phyloP scores from a whole-genome alignment of 1,284 basidiomycete genomes.

The Ceraceosorus guamensis region DNA sequence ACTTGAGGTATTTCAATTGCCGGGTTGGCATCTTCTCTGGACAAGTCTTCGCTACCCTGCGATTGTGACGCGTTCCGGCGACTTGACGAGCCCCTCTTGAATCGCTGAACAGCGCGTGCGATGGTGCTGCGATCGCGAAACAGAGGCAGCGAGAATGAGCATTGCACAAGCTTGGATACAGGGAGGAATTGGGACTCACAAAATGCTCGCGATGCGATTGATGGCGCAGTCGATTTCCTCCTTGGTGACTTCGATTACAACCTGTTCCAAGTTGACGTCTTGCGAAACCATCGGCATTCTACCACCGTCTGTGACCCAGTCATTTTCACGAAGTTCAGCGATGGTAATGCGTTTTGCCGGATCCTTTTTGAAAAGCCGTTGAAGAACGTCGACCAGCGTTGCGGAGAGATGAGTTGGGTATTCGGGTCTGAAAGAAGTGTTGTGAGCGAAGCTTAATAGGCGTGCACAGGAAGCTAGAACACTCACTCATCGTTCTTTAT shows the following conservation, averaged over 20 bases:
- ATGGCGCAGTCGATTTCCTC: slow-evolving; percentile 45
- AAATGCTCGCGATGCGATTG: slow-evolving; percentile 42
- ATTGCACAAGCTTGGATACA: not conserved
- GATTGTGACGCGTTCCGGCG: slow-evolving; percentile 2
- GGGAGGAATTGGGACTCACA: slow-evolving; percentile 10
- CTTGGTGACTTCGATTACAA: slow-evolving; percentile 42
- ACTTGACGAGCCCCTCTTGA: slow-evolving; percentile 23
- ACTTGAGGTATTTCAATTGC: not conserved
- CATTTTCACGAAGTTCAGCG: slow-evolving; percentile 28
- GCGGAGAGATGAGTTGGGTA: slow-evolving; percentile 29
- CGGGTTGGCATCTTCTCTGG: not conserved
- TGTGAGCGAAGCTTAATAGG: not conserved
- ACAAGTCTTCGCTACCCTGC: not conserved
- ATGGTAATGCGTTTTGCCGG: slow-evolving; percentile 32
- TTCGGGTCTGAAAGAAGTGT: slow-evolving; percentile 14
- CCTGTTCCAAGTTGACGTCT: slow-evolving; percentile 27
- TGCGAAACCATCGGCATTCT: slow-evolving; percentile 19
- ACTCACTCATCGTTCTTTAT: slow-evolving; percentile 50
- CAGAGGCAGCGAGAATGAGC: not conserved
- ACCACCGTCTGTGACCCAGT: slow-evolving; percentile 31
- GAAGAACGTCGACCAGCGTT: slow-evolving; percentile 25
- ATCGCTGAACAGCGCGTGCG: slow-evolving; percentile 42
- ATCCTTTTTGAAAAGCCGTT: slow-evolving; percentile 36
- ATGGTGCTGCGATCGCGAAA: slow-evolving; percentile 15
- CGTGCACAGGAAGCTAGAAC: not conserved